These are phyloP conservation scores for Rostrohypoxylon terebratum DNA, from an alignment of 495 filamentous ascomycete genomes.

Conservation along the genomic window DNA sequence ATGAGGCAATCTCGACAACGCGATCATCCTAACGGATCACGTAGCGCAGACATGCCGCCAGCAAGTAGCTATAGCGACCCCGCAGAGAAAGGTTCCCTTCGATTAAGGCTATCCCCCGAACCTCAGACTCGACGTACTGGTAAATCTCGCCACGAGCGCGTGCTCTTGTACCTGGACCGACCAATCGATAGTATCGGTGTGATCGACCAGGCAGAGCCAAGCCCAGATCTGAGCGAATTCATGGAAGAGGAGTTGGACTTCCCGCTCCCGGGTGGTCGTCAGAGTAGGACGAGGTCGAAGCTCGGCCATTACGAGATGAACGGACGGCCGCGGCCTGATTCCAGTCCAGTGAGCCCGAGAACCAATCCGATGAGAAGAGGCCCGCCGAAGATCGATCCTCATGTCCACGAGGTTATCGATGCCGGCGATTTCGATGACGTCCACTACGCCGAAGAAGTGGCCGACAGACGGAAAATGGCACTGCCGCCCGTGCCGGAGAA, in stretches of 20 bases:
- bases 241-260: conserved; percentile 50
- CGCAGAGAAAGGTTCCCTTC: conserved; percentile 32
- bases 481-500: conserved; percentile 30
- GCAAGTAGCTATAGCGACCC: conserved; percentile 41
- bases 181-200: conserved; percentile 43
- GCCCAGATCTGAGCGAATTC: conserved; percentile 56
- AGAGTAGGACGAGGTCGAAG: conserved; percentile 37
- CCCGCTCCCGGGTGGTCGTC: conserved; percentile 36
- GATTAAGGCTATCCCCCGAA: conserved; percentile 16
- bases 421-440: conserved; percentile 29
- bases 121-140: conserved; percentile 21
- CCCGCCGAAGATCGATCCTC: conserved; percentile 9
- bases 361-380: conserved; percentile 25
- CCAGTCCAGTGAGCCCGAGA: conserved; percentile 35
- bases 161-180: conserved; percentile 50
- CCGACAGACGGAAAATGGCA: neutral
- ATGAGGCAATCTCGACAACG: conserved; percentile 19
- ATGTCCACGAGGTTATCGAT: conserved; percentile 17
- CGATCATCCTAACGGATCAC: conserved; percentile 30
- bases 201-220: conserved; percentile 51
- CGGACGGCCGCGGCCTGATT: conserved; percentile 40
- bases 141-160: conserved; percentile 46
- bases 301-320: conserved; percentile 4
- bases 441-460: conserved; percentile 18
- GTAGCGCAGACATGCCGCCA: conserved; percentile 26